phyloP scores from a whole-genome alignment of 768 basidiomycete genomes.

The Xerocomus spinulosus region DNA sequence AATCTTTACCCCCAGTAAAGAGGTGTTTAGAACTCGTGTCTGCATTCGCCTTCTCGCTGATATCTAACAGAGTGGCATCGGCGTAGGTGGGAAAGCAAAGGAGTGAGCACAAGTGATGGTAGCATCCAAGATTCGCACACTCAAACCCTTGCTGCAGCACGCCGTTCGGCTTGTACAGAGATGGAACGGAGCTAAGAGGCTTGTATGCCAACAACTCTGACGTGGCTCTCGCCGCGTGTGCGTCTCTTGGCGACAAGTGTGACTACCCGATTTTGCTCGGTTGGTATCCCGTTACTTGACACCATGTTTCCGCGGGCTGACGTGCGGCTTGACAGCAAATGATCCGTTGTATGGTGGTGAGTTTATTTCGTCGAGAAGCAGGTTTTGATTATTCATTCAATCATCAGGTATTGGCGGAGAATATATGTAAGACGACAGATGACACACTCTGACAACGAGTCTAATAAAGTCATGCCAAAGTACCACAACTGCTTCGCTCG shows the following conservation, averaged over 20 bases:
- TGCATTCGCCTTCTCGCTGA: conserved; percentile 23
- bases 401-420: conserved; percentile 64
- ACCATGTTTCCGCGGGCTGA: conserved; percentile 4
- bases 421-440: conserved; percentile 56
- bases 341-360: conserved; percentile 76
- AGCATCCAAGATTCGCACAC: neutral
- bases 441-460: neutral
- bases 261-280: conserved; percentile 76
- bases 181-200: conserved; percentile 71
- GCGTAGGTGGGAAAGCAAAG: conserved; percentile 61
- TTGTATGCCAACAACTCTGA: conserved; percentile 67
- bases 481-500: conserved; percentile 67
- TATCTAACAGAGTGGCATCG: conserved; percentile 57
- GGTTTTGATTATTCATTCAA: neutral
- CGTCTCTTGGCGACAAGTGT: conserved; percentile 57
- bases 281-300: conserved; percentile 26
- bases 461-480: conserved; percentile 32
- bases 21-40: conserved; percentile 38
- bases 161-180: conserved; percentile 69
- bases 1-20: conserved; percentile 68
- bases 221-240: conserved; percentile 65
- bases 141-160: conserved; percentile 43
- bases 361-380: conserved; percentile 9
- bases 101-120: conserved; percentile 41
- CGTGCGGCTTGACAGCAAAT: conserved; percentile 46